These are phyloP conservation scores for Peronosclerospora sorghi DNA, from an alignment of 352 stramenopile genomes.

Conservation along the genomic window DNA sequence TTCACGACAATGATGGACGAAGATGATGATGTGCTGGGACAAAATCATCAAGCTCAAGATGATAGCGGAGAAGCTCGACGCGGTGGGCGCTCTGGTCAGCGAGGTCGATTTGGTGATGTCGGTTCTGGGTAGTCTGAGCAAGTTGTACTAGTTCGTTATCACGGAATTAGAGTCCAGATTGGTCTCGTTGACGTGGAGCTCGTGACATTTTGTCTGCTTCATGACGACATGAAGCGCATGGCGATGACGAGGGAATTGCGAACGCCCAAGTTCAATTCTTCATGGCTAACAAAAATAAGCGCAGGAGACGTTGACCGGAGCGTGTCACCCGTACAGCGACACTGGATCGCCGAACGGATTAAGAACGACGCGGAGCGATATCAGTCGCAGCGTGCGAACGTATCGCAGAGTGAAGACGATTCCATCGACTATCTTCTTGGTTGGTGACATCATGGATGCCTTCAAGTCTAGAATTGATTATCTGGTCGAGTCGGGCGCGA, in stretches of 20 bases:
- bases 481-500: neutral
- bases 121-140: too few relatives aligned
- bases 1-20: neutral
- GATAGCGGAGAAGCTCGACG: too few relatives aligned
- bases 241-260: neutral
- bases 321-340: too few relatives aligned
- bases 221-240: neutral
- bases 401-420: neutral
- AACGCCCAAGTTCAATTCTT: too few relatives aligned
- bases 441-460: neutral
- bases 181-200: neutral
- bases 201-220: neutral
- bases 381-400: constrained; percentile 1
- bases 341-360: constrained; percentile 3
- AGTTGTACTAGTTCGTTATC: neutral
- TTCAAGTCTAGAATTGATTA: neutral
- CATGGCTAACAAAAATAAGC: neutral
- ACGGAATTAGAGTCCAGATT: neutral
- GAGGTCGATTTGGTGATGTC: too few relatives aligned
- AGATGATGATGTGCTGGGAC: neutral
- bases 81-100: too few relatives aligned
- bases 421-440: neutral
- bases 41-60: too few relatives aligned
- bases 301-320: too few relatives aligned
- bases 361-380: neutral